Evolutionary conservation across 2,329 filamentous ascomycete genomes (phyloP).

Genomic region (Pestalotiopsis sp.): DNA sequence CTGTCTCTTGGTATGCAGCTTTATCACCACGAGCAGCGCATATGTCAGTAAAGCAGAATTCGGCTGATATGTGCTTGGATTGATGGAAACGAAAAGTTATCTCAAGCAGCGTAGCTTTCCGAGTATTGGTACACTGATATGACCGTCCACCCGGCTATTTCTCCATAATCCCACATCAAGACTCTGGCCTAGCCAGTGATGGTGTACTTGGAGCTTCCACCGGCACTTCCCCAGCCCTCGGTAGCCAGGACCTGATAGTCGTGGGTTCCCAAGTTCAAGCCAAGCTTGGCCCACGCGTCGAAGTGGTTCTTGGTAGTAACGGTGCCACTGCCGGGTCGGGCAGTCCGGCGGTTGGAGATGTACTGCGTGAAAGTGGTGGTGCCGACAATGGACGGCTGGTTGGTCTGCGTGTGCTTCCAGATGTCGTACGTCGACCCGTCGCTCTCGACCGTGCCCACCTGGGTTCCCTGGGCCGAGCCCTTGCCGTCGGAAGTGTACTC

Average conservation of each 20-base stretch:
- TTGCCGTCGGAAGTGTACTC: constrained; percentile 33
- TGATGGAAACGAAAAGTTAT: neutral
- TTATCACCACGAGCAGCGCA: too few relatives aligned
- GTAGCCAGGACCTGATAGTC: constrained; percentile 56
- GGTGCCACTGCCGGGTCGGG: constrained; percentile 47
- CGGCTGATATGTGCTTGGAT: neutral
- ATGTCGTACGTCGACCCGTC: constrained; percentile 39
- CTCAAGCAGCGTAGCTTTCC: neutral
- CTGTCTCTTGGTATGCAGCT: too few relatives aligned
- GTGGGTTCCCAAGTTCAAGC: constrained; percentile 48
- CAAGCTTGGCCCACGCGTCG: constrained; percentile 49
- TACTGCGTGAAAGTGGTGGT: constrained; percentile 53
- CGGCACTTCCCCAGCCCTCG: constrained; percentile 44
- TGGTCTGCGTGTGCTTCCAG: constrained; percentile 37
- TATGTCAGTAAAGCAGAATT: neutral
- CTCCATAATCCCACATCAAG: neutral
- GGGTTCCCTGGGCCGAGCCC: constrained; percentile 30
- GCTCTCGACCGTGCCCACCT: constrained; percentile 32
- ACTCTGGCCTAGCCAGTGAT: constrained; percentile 12
- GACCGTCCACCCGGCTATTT: neutral
- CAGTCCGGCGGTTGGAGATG: constrained; percentile 47
- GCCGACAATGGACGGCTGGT: constrained; percentile 48
- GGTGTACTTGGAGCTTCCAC: constrained; percentile 32
- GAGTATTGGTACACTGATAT: neutral
- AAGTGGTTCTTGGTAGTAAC: constrained; percentile 55